These are phyloP conservation scores for Daldinia caldariorum DNA, from an alignment of 495 filamentous ascomycete species.

Conservation along the genomic window DNA sequence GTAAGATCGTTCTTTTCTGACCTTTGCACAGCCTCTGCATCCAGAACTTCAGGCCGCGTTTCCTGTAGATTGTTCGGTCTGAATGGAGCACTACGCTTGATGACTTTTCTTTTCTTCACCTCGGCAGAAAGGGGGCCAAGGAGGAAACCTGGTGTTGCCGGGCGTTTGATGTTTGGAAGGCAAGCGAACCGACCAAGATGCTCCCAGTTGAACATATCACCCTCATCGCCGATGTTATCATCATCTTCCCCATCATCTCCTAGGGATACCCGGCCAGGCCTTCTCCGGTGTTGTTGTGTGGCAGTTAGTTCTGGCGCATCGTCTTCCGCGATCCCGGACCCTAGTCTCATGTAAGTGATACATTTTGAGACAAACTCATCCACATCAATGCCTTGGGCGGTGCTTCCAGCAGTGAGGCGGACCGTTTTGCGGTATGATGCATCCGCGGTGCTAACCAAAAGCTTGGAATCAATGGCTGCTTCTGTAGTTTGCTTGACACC, in stretches of 20 bases:
- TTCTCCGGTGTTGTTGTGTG: slow-evolving; percentile 58
- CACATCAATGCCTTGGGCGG: slow-evolving; percentile 78
- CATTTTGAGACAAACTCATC: slow-evolving; percentile 95
- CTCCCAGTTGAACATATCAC: slow-evolving; percentile 88
- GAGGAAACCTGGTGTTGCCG: slow-evolving; percentile 82
- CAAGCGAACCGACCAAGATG: slow-evolving; percentile 80
- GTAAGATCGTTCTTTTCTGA: slow-evolving; percentile 80
- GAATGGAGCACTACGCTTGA: slow-evolving; percentile 70
- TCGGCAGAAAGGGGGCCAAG: slow-evolving; percentile 90
- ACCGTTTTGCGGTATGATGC: slow-evolving; percentile 76
- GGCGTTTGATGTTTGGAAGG: slow-evolving; percentile 75
- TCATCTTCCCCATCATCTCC: slow-evolving; percentile 56
- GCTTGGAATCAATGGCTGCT: slow-evolving; percentile 86
- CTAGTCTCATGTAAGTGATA: slow-evolving; percentile 83
- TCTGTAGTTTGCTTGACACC: slow-evolving; percentile 92
- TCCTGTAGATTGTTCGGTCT: slow-evolving; percentile 70
- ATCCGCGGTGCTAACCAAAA: slow-evolving; percentile 82
- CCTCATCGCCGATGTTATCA: slow-evolving; percentile 71
- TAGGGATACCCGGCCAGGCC: slow-evolving; percentile 40
- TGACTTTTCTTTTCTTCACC: slow-evolving; percentile 75
- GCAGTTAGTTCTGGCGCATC: slow-evolving; percentile 54
- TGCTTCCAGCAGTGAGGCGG: slow-evolving; percentile 74
- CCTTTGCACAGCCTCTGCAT: slow-evolving; percentile 73
- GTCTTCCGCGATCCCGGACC: slow-evolving; percentile 56
- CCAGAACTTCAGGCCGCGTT: slow-evolving; percentile 77